These are phyloP conservation scores for Moringa oleifera DNA, from an alignment of 345 rosid genomes.

Conservation along the genomic window DNA sequence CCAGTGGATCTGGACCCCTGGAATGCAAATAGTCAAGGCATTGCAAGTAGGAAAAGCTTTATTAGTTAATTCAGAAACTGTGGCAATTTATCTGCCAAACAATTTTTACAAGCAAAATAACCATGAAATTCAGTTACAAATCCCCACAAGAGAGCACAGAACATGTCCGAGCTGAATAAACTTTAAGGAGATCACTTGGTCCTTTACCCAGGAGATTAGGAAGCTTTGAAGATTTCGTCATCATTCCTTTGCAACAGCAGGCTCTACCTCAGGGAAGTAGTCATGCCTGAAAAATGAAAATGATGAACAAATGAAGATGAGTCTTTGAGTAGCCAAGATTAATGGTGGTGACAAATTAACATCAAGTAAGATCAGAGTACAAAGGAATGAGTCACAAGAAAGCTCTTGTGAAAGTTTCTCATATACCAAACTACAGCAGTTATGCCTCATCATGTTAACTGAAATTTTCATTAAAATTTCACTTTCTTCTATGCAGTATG, in stretches of 20 bases:
- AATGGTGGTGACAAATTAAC: not conserved
- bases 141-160: slow-evolving; percentile 4
- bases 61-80: slow-evolving; percentile 4
- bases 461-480: too few species aligned
- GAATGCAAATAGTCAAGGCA: not conserved
- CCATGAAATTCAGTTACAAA: slow-evolving; percentile 10
- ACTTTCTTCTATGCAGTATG: too few species aligned
- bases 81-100: not conserved
- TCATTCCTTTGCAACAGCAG: slow-evolving; percentile 34
- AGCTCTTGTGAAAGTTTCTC: too few species aligned
- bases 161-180: slow-evolving; percentile 11
- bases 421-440: too few species aligned
- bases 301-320: not conserved
- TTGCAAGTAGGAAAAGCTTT: not conserved
- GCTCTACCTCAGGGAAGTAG: slow-evolving; percentile 39
- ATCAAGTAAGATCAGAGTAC: not conserved
- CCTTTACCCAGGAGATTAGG: not conserved
- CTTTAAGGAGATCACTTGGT: not conserved
- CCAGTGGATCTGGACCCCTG: not conserved
- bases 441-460: too few species aligned
- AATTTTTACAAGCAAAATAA: slow-evolving; percentile 12
- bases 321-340: not conserved
- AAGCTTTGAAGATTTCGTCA: slow-evolving; percentile 3
- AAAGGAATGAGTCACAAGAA: not conserved
- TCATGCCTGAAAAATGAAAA: slow-evolving; percentile 58